Evolutionary conservation across 2,329 filamentous ascomycete genomes (phyloP).

Genomic region (Epichloe uncinata): DNA sequence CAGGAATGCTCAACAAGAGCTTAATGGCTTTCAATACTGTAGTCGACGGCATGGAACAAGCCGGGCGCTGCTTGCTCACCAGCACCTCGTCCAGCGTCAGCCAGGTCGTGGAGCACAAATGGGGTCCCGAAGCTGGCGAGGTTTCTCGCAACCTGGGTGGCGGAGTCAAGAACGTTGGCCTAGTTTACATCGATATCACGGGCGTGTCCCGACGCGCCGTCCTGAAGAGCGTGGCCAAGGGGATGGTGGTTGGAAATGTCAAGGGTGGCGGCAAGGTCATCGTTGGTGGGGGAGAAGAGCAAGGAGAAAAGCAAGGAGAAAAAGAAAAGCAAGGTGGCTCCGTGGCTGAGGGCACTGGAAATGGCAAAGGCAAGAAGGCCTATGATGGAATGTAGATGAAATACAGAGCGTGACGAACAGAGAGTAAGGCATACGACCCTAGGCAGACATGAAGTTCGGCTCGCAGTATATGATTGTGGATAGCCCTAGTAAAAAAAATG

Average conservation of each 20-base stretch:
- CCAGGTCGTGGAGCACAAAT: constrained; percentile 78
- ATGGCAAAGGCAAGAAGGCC: constrained; percentile 10
- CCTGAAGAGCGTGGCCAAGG: constrained; percentile 89
- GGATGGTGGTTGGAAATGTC: constrained; percentile 81
- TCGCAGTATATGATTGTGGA: no score
- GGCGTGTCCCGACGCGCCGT: constrained; percentile 83
- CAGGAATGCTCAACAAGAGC: constrained; percentile 85
- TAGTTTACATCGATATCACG: constrained; percentile 94
- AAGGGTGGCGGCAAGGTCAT: constrained; percentile 60
- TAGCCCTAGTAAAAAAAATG: no score
- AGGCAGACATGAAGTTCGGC: no score
- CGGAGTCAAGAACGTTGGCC: constrained; percentile 87
- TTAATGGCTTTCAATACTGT: constrained; percentile 94
- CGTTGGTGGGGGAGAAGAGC: constrained; percentile 49
- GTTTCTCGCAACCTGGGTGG: constrained; percentile 64
- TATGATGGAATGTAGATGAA: constrained; percentile 8
- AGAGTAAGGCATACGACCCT: no score
- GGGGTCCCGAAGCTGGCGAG: constrained; percentile 71
- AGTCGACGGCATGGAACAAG: constrained; percentile 84
- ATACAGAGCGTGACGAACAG: no score
- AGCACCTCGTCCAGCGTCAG: constrained; percentile 67
- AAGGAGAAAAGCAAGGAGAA: constrained; percentile 23
- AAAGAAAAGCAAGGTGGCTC: constrained; percentile 18
- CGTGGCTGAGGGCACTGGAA: constrained; percentile 12
- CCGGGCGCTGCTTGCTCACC: constrained; percentile 63